Evolutionary conservation across 768 basidiomycete genomes (phyloP).

Genomic region (Trametes cinnabarina): DNA sequence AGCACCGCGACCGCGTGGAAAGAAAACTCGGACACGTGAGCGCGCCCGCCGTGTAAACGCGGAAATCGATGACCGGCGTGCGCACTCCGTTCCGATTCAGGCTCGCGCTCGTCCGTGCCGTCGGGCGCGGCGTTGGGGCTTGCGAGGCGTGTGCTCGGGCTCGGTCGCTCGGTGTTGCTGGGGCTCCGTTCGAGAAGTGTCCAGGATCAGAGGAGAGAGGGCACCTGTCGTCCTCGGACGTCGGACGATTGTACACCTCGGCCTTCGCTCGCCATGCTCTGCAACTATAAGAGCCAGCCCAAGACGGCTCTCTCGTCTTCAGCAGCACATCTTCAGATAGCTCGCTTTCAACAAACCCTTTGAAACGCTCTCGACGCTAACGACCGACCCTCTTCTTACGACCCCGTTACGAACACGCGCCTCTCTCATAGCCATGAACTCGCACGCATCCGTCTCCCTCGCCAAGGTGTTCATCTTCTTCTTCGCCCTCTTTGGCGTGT

Average conservation of each 20-base stretch:
- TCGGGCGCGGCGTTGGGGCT: too few species aligned
- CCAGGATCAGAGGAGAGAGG: neutral
- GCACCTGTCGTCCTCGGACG: neutral
- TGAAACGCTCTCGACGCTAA: neutral
- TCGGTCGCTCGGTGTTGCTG: too few species aligned
- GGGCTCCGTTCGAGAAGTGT: neutral
- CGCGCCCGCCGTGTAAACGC: neutral
- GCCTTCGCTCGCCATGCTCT: neutral
- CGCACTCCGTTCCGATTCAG: neutral
- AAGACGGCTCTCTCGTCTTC: neutral
- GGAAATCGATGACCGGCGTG: neutral
- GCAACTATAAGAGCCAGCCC: neutral
- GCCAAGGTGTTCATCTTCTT: conserved; percentile 1
- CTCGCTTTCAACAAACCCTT: neutral
- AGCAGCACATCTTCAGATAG: neutral
- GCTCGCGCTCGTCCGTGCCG: neutral
- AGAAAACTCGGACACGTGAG: neutral
- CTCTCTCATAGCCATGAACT: conserved; percentile 7
- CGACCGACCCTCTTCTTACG: neutral
- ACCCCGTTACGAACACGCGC: neutral
- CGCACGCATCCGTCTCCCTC: conserved; percentile 4
- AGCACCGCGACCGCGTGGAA: too few species aligned
- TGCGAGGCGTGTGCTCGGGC: neutral
- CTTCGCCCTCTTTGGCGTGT: conserved; percentile 7
- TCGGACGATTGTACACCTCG: neutral